Conservation (phyloP, 176 grass and related monocot species). For the Ampelocalamus luodianensis region DNA sequence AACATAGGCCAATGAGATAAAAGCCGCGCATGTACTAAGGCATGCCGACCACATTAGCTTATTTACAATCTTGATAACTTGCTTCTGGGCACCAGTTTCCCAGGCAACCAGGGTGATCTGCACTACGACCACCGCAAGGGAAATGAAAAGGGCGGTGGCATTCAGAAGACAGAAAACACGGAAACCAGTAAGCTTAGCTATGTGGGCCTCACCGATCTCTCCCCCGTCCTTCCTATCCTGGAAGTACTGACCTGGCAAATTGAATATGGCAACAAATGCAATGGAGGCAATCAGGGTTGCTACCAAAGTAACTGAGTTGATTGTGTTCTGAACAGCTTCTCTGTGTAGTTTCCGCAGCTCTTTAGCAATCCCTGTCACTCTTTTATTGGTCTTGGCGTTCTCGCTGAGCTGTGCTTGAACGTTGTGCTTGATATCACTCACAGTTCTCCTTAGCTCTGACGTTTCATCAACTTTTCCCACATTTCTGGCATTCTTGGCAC, state of each 20-base stretch:
- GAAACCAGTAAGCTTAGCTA: constrained; percentile 66
- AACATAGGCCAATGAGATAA: constrained; percentile 90
- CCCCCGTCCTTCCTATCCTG: constrained; percentile 4
- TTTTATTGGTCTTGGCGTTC: constrained; percentile 90
- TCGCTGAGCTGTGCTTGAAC: constrained; percentile 87
- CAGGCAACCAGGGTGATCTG: constrained; percentile 98
- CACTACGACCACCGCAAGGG: constrained; percentile 92
- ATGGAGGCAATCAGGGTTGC: constrained; percentile 95
- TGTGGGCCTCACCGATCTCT: constrained; percentile 57
- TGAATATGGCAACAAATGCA: constrained; percentile 94
- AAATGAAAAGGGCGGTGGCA: constrained; percentile 89
- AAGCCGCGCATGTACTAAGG: constrained; percentile 85
- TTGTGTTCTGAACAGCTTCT: constrained; percentile 97
- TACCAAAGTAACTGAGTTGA: constrained; percentile 93
- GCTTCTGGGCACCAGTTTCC: constrained; percentile 93
- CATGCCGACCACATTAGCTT: constrained; percentile 98
- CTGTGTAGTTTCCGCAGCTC: constrained; percentile 87
- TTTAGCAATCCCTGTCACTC: constrained; percentile 88
- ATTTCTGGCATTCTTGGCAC: constrained; percentile 87
- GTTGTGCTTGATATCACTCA: constrained; percentile 98
- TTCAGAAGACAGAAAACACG: constrained; percentile 90
- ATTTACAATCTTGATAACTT: constrained; percentile 85
- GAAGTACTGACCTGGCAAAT: constrained; percentile 85
- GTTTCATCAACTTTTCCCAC: constrained; percentile 79
- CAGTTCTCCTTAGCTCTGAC: constrained; percentile 86